These are phyloP conservation scores for Lasiosphaeria miniovina DNA, from an alignment of 495 filamentous ascomycete species.

Conservation along the genomic window DNA sequence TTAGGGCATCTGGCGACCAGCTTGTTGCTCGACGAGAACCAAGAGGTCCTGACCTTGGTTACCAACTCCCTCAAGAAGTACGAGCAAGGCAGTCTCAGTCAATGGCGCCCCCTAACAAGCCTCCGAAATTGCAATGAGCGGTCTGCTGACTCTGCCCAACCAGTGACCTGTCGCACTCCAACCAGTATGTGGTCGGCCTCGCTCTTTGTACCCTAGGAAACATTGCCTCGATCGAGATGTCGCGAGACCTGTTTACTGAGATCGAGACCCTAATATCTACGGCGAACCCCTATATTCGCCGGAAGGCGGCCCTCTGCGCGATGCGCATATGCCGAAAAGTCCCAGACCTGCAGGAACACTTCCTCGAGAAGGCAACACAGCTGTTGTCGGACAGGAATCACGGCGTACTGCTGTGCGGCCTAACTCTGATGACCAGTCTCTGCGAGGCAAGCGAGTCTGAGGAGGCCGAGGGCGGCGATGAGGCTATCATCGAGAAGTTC, in stretches of 20 bases:
- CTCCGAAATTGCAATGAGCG: not conserved
- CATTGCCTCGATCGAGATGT: conserved; percentile 97
- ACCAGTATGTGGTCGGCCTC: conserved; percentile 96
- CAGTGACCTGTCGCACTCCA: conserved; percentile 94
- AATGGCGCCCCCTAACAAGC: too few species aligned
- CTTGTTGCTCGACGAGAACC: conserved; percentile 94
- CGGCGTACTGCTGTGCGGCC: conserved; percentile 85
- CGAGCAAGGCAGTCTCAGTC: conserved; percentile 11
- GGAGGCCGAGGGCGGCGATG: conserved; percentile 80
- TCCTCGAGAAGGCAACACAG: conserved; percentile 85
- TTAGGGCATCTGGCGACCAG: conserved; percentile 95
- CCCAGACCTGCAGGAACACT: conserved; percentile 94
- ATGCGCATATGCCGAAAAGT: conserved; percentile 99
- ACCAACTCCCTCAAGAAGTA: conserved; percentile 98
- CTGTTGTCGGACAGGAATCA: conserved; percentile 91
- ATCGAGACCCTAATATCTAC: conserved; percentile 87
- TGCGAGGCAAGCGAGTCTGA: conserved; percentile 88
- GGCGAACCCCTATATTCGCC: conserved; percentile 92
- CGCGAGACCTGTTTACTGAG: conserved; percentile 93
- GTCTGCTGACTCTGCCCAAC: conserved; percentile 31
- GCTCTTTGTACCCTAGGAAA: conserved; percentile 95
- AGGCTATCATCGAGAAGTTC: conserved; percentile 84
- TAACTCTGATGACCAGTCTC: conserved; percentile 87
- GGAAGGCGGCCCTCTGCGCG: conserved; percentile 98
- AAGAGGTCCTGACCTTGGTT: conserved; percentile 93